Evolutionary conservation across 495 filamentous ascomycete species (phyloP).

Genomic region (Lasiosphaeriaceae sp.): DNA sequence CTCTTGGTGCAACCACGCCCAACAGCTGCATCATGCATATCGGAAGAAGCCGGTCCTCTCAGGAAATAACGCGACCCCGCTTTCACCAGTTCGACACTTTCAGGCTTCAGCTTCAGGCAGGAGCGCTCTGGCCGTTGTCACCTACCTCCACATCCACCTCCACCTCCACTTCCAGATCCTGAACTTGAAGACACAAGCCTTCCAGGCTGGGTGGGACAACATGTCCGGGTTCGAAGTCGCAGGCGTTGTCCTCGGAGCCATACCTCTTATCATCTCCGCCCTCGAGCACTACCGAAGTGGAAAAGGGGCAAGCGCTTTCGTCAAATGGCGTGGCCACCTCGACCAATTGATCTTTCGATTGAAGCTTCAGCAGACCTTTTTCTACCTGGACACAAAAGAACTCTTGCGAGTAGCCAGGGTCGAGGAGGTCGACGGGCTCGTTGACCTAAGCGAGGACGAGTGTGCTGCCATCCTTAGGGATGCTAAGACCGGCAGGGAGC

Average conservation of each 20-base stretch:
- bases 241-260: conserved; percentile 30
- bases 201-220: no score
- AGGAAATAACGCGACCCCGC: no score
- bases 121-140: no score
- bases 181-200: no score
- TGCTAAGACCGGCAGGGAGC: background rate
- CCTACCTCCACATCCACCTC: no score
- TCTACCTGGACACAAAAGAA: background rate
- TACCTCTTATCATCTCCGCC: conserved; percentile 32
- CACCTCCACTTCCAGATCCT: no score
- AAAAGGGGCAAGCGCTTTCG: conserved; percentile 9
- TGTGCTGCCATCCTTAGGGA: background rate
- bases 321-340: conserved; percentile 13
- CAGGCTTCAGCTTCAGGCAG: no score
- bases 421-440: background rate
- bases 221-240: conserved; percentile 33
- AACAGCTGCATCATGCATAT: no score
- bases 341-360: conserved; percentile 11
- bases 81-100: no score
- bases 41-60: no score
- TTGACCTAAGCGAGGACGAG: background rate
- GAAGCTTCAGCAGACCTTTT: conserved; percentile 9
- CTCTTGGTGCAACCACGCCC: no score
- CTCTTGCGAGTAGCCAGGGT: background rate
- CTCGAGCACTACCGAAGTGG: conserved; percentile 30